Conservation (phyloP, 2,329 filamentous ascomycete species). For the Niveomyces coronatus region DNA sequence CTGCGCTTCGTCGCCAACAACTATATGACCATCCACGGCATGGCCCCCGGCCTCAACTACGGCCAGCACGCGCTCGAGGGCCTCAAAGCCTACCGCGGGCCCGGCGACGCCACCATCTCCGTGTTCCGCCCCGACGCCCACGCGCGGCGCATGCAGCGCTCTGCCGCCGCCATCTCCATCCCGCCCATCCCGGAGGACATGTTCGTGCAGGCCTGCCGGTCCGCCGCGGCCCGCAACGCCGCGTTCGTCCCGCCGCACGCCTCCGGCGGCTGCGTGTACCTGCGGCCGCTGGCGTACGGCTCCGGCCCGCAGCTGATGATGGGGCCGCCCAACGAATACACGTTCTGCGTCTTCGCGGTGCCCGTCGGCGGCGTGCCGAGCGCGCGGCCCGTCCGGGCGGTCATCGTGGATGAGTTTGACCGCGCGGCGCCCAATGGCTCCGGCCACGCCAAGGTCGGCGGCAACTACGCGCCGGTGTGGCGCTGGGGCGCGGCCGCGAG, state of each 20-base stretch:
- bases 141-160: constrained; percentile 66
- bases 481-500: constrained; percentile 67
- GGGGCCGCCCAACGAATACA: constrained; percentile 77
- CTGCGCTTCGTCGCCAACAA: constrained; percentile 67
- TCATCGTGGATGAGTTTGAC: constrained; percentile 80
- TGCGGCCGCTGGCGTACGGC: constrained; percentile 73
- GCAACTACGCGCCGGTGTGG: constrained; percentile 81
- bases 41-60: constrained; percentile 83
- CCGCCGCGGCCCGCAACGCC: constrained; percentile 72
- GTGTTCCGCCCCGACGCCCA: constrained; percentile 76
- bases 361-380: constrained; percentile 85
- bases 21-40: constrained; percentile 72
- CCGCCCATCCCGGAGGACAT: constrained; percentile 61
- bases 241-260: constrained; percentile 74
- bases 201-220: constrained; percentile 61
- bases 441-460: constrained; percentile 73
- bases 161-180: constrained; percentile 65
- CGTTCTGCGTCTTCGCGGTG: constrained; percentile 74
- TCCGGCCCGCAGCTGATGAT: constrained; percentile 69
- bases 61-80: constrained; percentile 88
- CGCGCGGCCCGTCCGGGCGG: constrained; percentile 62
- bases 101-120: constrained; percentile 53
- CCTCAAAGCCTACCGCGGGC: constrained; percentile 75
- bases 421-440: constrained; percentile 74
- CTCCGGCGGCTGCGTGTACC: constrained; percentile 77